Evolutionary conservation across 805 yeast species (phyloP), one percentile per base, ranked within the genome.

Genomic region (Lachancea mirantina): DNA sequence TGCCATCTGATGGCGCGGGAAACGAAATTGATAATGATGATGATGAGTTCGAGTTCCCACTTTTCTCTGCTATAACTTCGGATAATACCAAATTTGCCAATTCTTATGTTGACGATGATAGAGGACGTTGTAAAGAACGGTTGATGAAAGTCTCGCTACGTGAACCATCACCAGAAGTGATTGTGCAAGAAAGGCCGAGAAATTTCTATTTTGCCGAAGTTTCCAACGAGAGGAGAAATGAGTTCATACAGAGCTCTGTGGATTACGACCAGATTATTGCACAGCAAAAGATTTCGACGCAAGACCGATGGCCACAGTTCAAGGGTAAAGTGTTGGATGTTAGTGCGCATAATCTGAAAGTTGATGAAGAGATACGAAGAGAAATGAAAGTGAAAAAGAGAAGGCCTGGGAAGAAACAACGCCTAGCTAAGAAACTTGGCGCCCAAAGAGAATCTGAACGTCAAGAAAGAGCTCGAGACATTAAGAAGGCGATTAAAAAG

Each of bases 401-500:
- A 27, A 52, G 52, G 33, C 54, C 57, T 1, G 52, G 63, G 17
- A 43, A 58, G 33, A 55, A 49, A 17, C 63, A 58, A 38, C 46
- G 62, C 22, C 15, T 38, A 10, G 59, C 59, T 2, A 49, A 37
- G 23, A 48, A 41, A 34, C 13, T 37, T 10, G 62, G 53, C 6
- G 29, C 30, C 15, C 38, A 44, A 30, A 42, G 46, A 20, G 47
- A 41, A 15, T 17, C 37, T 17, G 51, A 45, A 26, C 52, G 63
- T 30, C 43, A 43, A 27, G 40, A 39, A 15, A 38, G 38, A 33
- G 47, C 35, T 3, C 33, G 40, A 15, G 50, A 47, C 34, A 31
- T 53, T 7, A 55, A 42, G 35, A 55, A 48, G 34, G 23, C 46
- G 26, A 35, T 49, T 2, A 58, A 58, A 40, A 58, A 58, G 43